Base-by-base conservation (phyloP, 1,284 basidiomycete genomes). In the Boletus holoroseus region DNA sequence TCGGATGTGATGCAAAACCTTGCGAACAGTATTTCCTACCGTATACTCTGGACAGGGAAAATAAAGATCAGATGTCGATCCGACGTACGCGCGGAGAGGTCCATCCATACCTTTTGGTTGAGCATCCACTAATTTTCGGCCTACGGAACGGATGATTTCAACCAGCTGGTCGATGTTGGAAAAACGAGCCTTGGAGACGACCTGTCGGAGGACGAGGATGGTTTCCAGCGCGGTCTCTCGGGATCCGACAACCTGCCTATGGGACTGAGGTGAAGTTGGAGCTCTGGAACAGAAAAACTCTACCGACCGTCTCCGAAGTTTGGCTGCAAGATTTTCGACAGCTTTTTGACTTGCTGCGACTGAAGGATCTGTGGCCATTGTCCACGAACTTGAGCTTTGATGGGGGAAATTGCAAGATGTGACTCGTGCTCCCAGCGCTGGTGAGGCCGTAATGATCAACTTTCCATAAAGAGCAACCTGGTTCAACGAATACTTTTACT, bases 21-120 rank as follows among this genome's bases (percentile, higher is more conserved):
- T 88, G 31, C 94, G 82, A 40, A 95, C 87, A 28, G 94, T 95
- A 67, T 97, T 98, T 12, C 92, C 93, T 36, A 96, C 88, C 38
- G 92, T 88, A 62, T 94, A 88, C 67, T 99, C 95, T 94, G 61
- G 61, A 47, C 31, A 34, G 49, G 39, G 44, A 36, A 52, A 28
- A 51, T 40, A 20, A 51, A 20, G n/a, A 16, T 46, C 30, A 52
- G 44, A 28, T 31, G n/a, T 16, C 15, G 40, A 45, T 41, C 44
- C 40, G 36, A 37, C n/a, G 18, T 18, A 18, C 22, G 53, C 9
- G 41, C 27, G 36, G 34, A 38, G 27, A 48, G 12, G 34, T 51
- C 45, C 28, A 28, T 26, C 48, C 68, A 53, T 57, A 93, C 94
- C 93, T 82, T 94, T 94, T 9, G 93, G 91, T 64, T 97, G 94